A percentile compares a stretch with the other conserved stretches of the same genome.
Conservation (phyloP, 2,329 filamentous ascomycete species). For the Apiospora aurea region DNA sequence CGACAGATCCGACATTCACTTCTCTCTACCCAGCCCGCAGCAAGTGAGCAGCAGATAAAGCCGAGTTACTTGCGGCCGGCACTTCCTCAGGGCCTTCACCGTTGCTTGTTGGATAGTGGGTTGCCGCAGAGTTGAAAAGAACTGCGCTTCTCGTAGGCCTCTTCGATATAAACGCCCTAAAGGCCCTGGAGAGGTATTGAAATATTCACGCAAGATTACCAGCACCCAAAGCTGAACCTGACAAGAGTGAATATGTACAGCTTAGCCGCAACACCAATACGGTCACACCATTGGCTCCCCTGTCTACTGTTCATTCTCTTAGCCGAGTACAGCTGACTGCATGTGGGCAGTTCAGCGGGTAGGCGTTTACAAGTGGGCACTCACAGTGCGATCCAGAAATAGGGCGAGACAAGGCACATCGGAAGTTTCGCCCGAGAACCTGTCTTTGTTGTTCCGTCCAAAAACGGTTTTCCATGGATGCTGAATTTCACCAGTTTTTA, state of each 20-base stretch:
- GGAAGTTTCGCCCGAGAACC: neutral
- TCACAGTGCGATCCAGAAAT: slow-evolving; percentile 13
- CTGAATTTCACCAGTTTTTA: neutral
- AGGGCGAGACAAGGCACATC: neutral
- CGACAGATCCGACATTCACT: neutral
- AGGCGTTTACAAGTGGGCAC: slow-evolving; percentile 10
- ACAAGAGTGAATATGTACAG: neutral
- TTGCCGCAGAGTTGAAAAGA: neutral
- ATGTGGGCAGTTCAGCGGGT: slow-evolving; percentile 3
- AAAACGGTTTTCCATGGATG: neutral
- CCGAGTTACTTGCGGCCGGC: neutral
- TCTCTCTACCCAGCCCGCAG: neutral
- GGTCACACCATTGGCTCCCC: neutral
- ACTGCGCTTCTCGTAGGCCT: neutral
- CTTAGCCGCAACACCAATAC: neutral
- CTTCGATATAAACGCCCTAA: neutral
- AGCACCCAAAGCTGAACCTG: neutral
- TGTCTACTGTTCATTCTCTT: neutral
- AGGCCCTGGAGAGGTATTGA: neutral
- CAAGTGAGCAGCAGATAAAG: neutral
- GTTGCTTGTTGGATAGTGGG: neutral
- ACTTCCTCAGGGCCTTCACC: neutral
- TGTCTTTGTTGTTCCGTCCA: neutral
- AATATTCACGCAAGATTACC: neutral
- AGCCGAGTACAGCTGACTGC: neutral